These are phyloP conservation scores for Daucus carota DNA, from an alignment of 129 eudicot genomes.

Conservation along the genomic window DNA sequence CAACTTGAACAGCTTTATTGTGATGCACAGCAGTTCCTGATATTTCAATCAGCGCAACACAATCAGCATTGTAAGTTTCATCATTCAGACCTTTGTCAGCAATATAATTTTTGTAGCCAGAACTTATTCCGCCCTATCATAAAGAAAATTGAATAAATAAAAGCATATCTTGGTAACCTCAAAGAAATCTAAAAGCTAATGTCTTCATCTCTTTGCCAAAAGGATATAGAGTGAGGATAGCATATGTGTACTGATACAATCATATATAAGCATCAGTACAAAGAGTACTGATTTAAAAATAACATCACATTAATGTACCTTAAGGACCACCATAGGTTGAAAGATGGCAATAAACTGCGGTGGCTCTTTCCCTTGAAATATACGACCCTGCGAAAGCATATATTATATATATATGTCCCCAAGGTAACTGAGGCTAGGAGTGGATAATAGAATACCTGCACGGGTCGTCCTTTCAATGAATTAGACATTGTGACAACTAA, in stretches of 20 bases:
- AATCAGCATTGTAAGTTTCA: constrained; percentile 78
- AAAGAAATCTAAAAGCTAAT: not conserved
- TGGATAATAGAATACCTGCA: constrained; percentile 39
- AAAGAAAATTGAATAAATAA: not conserved
- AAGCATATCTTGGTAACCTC: not conserved
- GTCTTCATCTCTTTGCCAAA: not conserved
- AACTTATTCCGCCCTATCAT: constrained; percentile 84
- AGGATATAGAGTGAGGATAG: not conserved
- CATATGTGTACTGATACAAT: not conserved
- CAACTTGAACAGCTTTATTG: constrained; percentile 90
- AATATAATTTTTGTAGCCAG: constrained; percentile 80
- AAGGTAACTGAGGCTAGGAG: not conserved
- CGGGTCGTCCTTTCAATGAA: constrained; percentile 87
- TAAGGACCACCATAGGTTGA: constrained; percentile 94
- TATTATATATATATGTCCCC: not conserved
- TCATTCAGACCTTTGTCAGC: constrained; percentile 96
- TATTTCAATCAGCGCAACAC: constrained; percentile 78
- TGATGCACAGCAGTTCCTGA: constrained; percentile 89
- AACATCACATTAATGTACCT: constrained; percentile 41
- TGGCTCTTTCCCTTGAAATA: constrained; percentile 96
- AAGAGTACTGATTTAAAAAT: not conserved
- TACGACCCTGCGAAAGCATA: constrained; percentile 59
- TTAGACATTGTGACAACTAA: constrained; percentile 81
- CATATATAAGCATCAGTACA: not conserved
- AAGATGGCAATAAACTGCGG: constrained; percentile 93